phyloP scores from a whole-genome alignment of 2,329 filamentous ascomycete genomes.

The Colletotrichum musae region DNA sequence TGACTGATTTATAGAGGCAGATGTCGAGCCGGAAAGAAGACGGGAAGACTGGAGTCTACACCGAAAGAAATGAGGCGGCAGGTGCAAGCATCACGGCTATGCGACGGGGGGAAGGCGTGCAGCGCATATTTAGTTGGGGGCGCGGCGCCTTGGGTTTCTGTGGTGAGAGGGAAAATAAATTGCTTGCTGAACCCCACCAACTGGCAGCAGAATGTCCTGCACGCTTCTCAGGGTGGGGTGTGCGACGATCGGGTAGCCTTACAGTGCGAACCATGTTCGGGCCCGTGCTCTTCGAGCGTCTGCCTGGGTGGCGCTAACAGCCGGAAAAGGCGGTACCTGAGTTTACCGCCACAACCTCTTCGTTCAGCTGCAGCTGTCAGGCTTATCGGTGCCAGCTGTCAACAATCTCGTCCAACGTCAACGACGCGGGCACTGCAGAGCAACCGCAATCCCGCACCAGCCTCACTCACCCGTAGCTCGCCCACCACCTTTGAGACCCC shows the following conservation, averaged over 20 bases:
- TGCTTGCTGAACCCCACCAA: slow-evolving; percentile 24
- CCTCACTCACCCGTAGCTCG: slow-evolving; percentile 27
- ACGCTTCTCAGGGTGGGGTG: slow-evolving; percentile 20
- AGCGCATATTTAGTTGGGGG: slow-evolving; percentile 19
- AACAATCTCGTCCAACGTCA: slow-evolving; percentile 36
- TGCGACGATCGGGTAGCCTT: slow-evolving; percentile 28
- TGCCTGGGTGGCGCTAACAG: slow-evolving; percentile 10
- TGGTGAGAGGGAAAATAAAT: slow-evolving; percentile 33
- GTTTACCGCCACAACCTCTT: not conserved
- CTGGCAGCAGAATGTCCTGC: slow-evolving; percentile 20
- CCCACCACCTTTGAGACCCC: not conserved
- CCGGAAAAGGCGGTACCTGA: slow-evolving; percentile 7
- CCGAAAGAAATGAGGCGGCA: slow-evolving; percentile 19
- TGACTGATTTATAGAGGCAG: not conserved
- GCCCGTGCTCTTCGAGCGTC: not conserved
- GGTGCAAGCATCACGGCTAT: slow-evolving; percentile 27
- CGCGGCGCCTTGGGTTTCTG: slow-evolving; percentile 23
- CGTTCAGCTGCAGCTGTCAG: slow-evolving; percentile 2
- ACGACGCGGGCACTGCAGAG: not conserved
- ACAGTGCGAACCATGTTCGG: slow-evolving; percentile 37
- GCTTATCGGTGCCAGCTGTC: slow-evolving; percentile 27
- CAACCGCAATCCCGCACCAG: slow-evolving; percentile 8
- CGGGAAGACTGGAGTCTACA: slow-evolving; percentile 23
- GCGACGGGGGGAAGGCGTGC: slow-evolving; percentile 19
- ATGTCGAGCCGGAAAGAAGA: not conserved